Conservation (phyloP, 371 early-diverging fungal species). For the Mucor piriformis region DNA sequence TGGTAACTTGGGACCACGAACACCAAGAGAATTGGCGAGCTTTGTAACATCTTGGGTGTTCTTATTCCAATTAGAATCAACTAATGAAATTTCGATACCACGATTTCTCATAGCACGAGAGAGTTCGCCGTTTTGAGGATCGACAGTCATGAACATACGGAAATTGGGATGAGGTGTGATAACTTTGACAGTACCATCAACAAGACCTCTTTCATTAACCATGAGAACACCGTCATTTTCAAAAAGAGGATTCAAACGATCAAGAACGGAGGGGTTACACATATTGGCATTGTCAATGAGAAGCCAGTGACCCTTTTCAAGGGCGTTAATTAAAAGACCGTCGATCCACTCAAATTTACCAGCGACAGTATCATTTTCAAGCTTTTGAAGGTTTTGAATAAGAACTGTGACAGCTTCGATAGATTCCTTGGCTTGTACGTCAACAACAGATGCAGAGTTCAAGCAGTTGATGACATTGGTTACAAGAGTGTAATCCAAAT, state of each 20-base stretch:
- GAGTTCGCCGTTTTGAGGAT: constrained; percentile 92
- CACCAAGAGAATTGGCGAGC: constrained; percentile 57
- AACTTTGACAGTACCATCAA: constrained; percentile 79
- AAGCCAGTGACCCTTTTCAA: constrained; percentile 97
- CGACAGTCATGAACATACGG: constrained; percentile 98
- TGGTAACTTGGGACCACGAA: constrained; percentile 53
- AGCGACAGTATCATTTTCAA: constrained; percentile 62
- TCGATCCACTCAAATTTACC: constrained; percentile 97
- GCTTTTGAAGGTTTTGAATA: constrained; percentile 38
- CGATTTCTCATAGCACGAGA: constrained; percentile 98
- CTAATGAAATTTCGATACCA: constrained; percentile 84
- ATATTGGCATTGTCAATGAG: constrained; percentile 98
- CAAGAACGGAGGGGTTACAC: constrained; percentile 94
- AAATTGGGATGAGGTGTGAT: constrained; percentile 95
- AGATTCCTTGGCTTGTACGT: constrained; percentile 18
- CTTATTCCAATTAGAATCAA: constrained; percentile 56
- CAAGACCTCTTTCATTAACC: constrained; percentile 90
- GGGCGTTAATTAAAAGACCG: constrained; percentile 92
- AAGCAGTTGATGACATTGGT: constrained; percentile 37
- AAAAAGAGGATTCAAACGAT: constrained; percentile 92
- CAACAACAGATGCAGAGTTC: constrained; percentile 25
- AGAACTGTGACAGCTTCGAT: constrained; percentile 17
- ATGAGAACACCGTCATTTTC: constrained; percentile 90
- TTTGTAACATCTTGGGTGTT: constrained; percentile 46
- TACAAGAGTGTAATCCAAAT: constrained; percentile 42